Conservation (phyloP, 2,329 filamentous ascomycete species). For the Cadophora sp. region DNA sequence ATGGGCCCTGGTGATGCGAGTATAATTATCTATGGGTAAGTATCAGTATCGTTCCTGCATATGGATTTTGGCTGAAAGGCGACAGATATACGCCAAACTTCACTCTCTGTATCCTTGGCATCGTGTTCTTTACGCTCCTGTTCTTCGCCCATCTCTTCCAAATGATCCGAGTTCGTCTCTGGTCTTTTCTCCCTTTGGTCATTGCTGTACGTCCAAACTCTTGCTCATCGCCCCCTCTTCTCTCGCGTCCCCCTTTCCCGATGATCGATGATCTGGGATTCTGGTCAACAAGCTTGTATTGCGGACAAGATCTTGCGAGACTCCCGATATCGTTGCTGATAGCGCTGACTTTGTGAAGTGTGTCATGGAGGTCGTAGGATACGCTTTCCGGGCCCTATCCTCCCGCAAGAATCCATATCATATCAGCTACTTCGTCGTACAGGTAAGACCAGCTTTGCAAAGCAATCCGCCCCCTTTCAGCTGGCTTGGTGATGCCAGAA, state of each 20-base stretch:
- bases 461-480: background rate
- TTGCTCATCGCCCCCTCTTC: no score
- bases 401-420: conserved; percentile 58
- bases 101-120: conserved; percentile 18
- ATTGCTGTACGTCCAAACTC: conserved; percentile 39
- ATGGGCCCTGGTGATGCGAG: conserved; percentile 18
- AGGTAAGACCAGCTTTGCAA: conserved; percentile 35
- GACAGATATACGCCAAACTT: conserved; percentile 21
- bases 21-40: conserved; percentile 28
- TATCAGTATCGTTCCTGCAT: background rate
- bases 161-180: conserved; percentile 48
- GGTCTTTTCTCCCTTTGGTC: conserved; percentile 55
- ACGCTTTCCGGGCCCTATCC: conserved; percentile 55
- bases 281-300: background rate
- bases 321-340: background rate
- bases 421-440: conserved; percentile 61
- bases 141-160: conserved; percentile 47
- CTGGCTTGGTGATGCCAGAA: no score
- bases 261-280: background rate
- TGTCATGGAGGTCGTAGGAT: conserved; percentile 53
- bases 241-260: background rate
- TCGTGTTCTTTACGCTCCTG: conserved; percentile 41
- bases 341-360: background rate
- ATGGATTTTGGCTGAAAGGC: background rate
- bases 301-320: background rate